These are phyloP conservation scores for Chamaecyparis obtusa DNA, from an alignment of 75 land plant species.

Conservation along the genomic window DNA sequence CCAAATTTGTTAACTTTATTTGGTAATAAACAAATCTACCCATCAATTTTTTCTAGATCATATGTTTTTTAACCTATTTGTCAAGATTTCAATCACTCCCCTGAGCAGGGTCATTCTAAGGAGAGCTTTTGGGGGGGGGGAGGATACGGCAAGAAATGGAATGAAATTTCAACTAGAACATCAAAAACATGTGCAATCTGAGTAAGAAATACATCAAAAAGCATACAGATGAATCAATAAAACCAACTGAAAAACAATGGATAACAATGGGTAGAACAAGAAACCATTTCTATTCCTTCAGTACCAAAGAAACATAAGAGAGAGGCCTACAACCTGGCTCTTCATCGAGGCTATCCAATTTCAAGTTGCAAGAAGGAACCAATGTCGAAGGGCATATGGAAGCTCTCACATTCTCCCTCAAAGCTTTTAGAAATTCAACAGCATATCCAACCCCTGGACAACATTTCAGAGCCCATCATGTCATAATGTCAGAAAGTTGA, in stretches of 20 bases:
- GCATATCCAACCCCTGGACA: constrained; percentile 4
- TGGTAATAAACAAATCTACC: not conserved
- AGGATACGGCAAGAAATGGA: not conserved
- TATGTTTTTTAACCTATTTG: not conserved
- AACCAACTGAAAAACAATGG: not conserved
- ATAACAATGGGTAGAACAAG: not conserved
- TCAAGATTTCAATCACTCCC: not conserved
- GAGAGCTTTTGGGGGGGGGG: not conserved
- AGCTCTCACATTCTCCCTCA: constrained; percentile 3
- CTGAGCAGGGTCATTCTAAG: not conserved
- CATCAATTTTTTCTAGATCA: not conserved
- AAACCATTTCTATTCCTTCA: not conserved
- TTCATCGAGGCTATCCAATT: constrained; percentile 3
- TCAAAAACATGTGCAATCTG: not conserved
- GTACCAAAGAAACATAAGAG: not conserved
- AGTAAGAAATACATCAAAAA: not conserved
- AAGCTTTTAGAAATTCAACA: constrained; percentile 1
- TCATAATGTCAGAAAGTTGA: not conserved
- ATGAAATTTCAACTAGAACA: not conserved
- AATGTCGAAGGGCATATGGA: not conserved
- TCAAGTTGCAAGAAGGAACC: not conserved
- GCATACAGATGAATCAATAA: not conserved
- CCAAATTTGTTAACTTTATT: not conserved
- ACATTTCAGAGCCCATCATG: not conserved
- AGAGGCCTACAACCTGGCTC: not conserved